Evolutionary conservation across 1,284 basidiomycete genomes (phyloP).

Genomic region (Acaromyces ingoldii): DNA sequence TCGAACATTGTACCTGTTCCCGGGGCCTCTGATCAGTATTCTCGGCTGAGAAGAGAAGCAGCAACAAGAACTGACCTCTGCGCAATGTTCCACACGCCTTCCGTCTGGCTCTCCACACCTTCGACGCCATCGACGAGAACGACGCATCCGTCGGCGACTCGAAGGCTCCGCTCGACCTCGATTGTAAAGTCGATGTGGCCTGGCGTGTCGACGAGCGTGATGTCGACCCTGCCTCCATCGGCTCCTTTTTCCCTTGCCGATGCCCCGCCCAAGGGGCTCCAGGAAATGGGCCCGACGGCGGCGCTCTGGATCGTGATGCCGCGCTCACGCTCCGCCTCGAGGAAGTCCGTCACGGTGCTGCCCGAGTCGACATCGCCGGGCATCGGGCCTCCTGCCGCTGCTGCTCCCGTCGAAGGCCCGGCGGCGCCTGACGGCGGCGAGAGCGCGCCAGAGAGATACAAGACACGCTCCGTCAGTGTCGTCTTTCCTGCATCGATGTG

Average conservation of each 20-base stretch:
- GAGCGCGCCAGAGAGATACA: conserved; percentile 71
- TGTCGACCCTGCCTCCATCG: conserved; percentile 53
- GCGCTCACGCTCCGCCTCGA: conserved; percentile 79
- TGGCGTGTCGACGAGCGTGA: conserved; percentile 83
- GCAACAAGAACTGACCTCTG: conserved; percentile 61
- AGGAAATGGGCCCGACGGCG: conserved; percentile 75
- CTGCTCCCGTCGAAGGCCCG: background rate
- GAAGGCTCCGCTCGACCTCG: conserved; percentile 86
- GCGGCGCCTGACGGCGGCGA: conserved; percentile 46
- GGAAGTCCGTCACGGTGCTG: conserved; percentile 82
- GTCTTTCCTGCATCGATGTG: conserved; percentile 76
- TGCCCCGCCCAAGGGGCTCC: conserved; percentile 57
- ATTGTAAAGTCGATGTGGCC: conserved; percentile 91
- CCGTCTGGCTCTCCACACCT: conserved; percentile 83
- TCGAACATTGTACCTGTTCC: conserved; percentile 66
- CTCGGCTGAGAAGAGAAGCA: background rate
- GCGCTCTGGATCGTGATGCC: conserved; percentile 89
- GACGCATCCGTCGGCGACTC: conserved; percentile 81
- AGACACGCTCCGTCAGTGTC: conserved; percentile 79
- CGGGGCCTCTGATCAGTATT: too few relatives aligned
- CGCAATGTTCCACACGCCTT: conserved; percentile 78
- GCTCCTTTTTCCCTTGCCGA: background rate
- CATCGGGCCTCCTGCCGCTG: conserved; percentile 3
- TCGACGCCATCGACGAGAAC: conserved; percentile 83
- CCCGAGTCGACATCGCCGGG: conserved; percentile 80